A percentile compares a stretch with the other conserved stretches of the same genome.
Conservation (phyloP, 2,329 filamentous ascomycete genomes). For the Didymella glomerata region DNA sequence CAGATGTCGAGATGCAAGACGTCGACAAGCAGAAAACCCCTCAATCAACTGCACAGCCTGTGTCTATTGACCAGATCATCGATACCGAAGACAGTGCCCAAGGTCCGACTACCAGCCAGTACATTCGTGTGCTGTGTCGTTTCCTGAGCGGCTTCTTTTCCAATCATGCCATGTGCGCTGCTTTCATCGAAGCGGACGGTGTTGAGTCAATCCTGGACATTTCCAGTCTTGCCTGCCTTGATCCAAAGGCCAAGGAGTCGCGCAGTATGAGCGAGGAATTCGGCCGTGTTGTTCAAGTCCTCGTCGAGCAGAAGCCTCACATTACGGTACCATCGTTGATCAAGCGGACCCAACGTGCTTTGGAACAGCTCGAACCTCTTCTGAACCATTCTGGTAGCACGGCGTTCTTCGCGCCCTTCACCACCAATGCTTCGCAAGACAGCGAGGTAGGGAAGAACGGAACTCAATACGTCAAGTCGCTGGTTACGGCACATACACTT, state of each 20-base stretch:
- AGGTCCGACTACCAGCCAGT: slow-evolving; percentile 67
- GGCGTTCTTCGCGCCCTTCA: slow-evolving; percentile 76
- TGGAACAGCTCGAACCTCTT: slow-evolving; percentile 74
- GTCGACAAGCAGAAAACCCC: slow-evolving; percentile 30
- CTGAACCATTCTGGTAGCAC: slow-evolving; percentile 59
- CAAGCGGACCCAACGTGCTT: slow-evolving; percentile 73
- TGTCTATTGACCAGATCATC: slow-evolving; percentile 51
- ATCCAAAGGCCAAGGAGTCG: slow-evolving; percentile 72
- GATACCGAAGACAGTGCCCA: slow-evolving; percentile 61
- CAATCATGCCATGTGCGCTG: slow-evolving; percentile 74
- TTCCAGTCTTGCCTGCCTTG: slow-evolving; percentile 80
- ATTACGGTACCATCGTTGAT: slow-evolving; percentile 83
- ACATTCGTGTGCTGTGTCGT: slow-evolving; percentile 76
- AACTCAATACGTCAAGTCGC: slow-evolving; percentile 79
- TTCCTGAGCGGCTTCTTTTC: slow-evolving; percentile 82
- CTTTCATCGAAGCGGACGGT: slow-evolving; percentile 80
- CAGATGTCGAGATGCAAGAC: slow-evolving; percentile 72
- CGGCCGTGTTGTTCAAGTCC: slow-evolving; percentile 75
- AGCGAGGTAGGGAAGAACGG: slow-evolving; percentile 63
- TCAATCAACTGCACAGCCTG: slow-evolving; percentile 29
- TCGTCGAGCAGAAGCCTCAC: slow-evolving; percentile 82
- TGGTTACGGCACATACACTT: slow-evolving; percentile 79
- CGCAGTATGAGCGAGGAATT: slow-evolving; percentile 72
- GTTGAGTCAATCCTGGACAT: slow-evolving; percentile 86
- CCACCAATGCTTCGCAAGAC: slow-evolving; percentile 37